Evolutionary conservation across 345 rosid genomes (phyloP).

Genomic region (Murraya koenigii): DNA sequence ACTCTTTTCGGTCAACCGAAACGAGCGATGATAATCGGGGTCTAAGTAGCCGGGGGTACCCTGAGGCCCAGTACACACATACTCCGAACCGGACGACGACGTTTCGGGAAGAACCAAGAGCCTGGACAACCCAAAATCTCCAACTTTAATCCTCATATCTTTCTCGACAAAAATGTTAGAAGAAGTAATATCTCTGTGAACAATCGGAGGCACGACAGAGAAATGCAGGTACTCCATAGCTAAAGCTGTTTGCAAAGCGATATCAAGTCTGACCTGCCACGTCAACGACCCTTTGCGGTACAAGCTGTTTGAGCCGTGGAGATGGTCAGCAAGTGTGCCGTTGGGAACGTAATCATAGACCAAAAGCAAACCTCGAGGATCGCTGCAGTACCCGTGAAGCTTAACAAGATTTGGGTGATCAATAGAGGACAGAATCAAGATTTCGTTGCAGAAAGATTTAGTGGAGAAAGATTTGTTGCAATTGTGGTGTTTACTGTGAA

Average conservation of each 20-base stretch:
- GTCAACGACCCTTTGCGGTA: slow-evolving; percentile 32
- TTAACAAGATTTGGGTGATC: slow-evolving; percentile 81
- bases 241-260: slow-evolving; percentile 68
- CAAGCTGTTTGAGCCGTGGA: slow-evolving; percentile 50
- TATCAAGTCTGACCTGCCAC: slow-evolving; percentile 79
- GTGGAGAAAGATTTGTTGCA: slow-evolving; percentile 49
- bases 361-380: slow-evolving; percentile 86
- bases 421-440: slow-evolving; percentile 78
- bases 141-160: slow-evolving; percentile 83
- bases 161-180: slow-evolving; percentile 81
- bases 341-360: slow-evolving; percentile 85
- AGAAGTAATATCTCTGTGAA: slow-evolving; percentile 82
- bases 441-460: slow-evolving; percentile 90
- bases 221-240: slow-evolving; percentile 82
- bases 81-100: slow-evolving; percentile 49
- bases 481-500: slow-evolving; percentile 58
- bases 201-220: slow-evolving; percentile 61
- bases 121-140: slow-evolving; percentile 87
- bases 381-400: slow-evolving; percentile 95
- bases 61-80: slow-evolving; percentile 91
- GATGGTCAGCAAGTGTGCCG: slow-evolving; percentile 89
- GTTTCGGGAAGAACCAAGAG: slow-evolving; percentile 52
- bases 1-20: slow-evolving; percentile 85
- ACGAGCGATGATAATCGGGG: slow-evolving; percentile 91
- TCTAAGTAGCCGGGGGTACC: slow-evolving; percentile 92